A percentile compares a stretch with the other conserved stretches of the same genome.
These are phyloP conservation scores for Discostella pseudostelligera DNA, from an alignment of 108 stramenopile genomes.

Conservation along the genomic window DNA sequence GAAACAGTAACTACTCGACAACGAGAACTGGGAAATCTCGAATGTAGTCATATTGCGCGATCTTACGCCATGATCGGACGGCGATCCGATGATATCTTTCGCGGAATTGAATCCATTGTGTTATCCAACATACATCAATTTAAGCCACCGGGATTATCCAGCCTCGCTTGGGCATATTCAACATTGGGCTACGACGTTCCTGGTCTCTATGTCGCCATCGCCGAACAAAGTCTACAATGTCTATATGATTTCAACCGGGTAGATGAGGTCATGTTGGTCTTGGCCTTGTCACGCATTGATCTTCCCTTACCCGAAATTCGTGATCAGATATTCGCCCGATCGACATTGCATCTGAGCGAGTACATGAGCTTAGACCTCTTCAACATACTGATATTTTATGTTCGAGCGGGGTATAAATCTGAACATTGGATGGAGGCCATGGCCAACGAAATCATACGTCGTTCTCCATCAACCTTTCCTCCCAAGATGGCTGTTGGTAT, in stretches of 20 bases:
- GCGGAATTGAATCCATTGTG: slow-evolving; percentile 14
- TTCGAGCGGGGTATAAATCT: slow-evolving; percentile 23
- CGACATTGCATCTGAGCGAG: slow-evolving; percentile 15
- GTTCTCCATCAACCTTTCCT: slow-evolving; percentile 18
- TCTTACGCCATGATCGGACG: slow-evolving; percentile 40
- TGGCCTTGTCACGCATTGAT: slow-evolving; percentile 27
- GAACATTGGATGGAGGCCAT: slow-evolving; percentile 34
- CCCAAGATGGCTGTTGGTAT: slow-evolving; percentile 30
- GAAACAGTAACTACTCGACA: slow-evolving; percentile 4
- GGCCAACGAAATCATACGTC: slow-evolving; percentile 31
- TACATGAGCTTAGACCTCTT: slow-evolving; percentile 26
- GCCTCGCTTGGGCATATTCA: slow-evolving; percentile 43
- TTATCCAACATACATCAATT: slow-evolving; percentile 21
- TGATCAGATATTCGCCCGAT: slow-evolving; percentile 25
- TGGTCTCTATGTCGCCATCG: slow-evolving; percentile 18
- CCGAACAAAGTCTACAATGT: slow-evolving; percentile 10
- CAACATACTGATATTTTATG: slow-evolving; percentile 41
- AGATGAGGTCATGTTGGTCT: slow-evolving; percentile 38
- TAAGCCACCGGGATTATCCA: slow-evolving; percentile 36
- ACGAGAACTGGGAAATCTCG: slow-evolving; percentile 13
- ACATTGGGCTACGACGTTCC: slow-evolving; percentile 17
- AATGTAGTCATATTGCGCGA: slow-evolving; percentile 38
- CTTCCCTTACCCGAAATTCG: slow-evolving; percentile 21
- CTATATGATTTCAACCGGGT: slow-evolving; percentile 27
- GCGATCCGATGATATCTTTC: slow-evolving; percentile 28